Base-by-base conservation (phyloP, 768 basidiomycete species). In the Lactarius pseudohatsudake region DNA sequence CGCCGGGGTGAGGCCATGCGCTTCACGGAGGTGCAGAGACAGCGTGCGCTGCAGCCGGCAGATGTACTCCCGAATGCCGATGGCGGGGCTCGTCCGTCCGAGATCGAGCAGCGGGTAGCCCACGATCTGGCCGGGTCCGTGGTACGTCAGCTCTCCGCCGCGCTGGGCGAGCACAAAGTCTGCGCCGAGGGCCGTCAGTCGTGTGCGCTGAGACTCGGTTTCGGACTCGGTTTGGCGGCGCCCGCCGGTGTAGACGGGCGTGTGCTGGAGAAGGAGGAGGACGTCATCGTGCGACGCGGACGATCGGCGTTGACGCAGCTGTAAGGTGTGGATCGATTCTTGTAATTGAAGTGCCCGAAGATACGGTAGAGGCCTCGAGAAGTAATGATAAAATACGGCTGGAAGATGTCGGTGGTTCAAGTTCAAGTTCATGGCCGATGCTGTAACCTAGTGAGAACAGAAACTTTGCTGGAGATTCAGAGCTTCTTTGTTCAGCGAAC, bases 51-150 rank as follows among this genome's bases (percentile, higher is more conserved):
- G 92, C 76, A 98, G 81, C 55, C 82, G 84, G 76, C 90, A 92
- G 50, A 98, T 89, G 75, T 97, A 98, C 69, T 89, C 87, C 57
- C 90, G 86, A 32, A 88, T 86, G 64, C 87, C 81, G 74, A 85
- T 80, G 60, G 88, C 79, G 9, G 95, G 92, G 55, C 84, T 79
- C 71, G 89, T 86, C 40, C 88, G 86, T n/a, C 85, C 85, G 22
- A 98, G 84, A 79, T 98, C 96, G 59, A 98, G 81, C 60, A 98
- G 81, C 2, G 95, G 94, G 75, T 99, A 99, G 34, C 95, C 97
- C 18, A 98, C 91, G 72, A 99, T 81, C 77, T 99, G 97, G 7
- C 97, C 97, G 1, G 97, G 96, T 0, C 97, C 97, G 76, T 99
- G 97, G 76, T 93, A 99, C 1, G 97, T 99, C 64, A 94, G 83